Conservation (phyloP, 257 asterid genomes). For the Lycium barbarum region DNA sequence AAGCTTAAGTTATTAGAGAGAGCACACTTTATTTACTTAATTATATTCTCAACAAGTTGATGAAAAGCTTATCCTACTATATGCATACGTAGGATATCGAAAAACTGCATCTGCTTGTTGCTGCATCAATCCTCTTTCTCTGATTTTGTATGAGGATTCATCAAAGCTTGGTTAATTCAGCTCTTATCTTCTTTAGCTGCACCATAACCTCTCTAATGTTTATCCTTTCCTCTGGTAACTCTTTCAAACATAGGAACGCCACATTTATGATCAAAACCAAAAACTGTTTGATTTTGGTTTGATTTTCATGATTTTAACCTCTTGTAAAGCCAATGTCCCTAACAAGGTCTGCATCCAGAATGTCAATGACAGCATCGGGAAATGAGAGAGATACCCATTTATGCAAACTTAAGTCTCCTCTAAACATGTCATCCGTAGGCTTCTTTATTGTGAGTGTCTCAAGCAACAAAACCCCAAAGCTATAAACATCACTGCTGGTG, state of each 20-base stretch:
- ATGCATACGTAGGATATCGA: background rate
- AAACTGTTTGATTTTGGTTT: background rate
- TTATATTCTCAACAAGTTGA: no score
- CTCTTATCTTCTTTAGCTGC: slow-evolving; percentile 41
- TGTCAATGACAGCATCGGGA: slow-evolving; percentile 40
- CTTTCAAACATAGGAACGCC: slow-evolving; percentile 44
- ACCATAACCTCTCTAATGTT: slow-evolving; percentile 33
- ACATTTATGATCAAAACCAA: slow-evolving; percentile 28
- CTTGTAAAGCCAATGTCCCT: background rate
- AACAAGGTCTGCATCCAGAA: slow-evolving; percentile 38
- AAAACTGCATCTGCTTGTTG: background rate
- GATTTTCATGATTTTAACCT: background rate
- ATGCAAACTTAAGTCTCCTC: slow-evolving; percentile 43
- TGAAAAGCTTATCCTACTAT: background rate
- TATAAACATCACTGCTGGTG: slow-evolving; percentile 49
- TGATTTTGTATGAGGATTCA: background rate
- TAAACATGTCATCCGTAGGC: slow-evolving; percentile 47
- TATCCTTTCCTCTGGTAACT: slow-evolving; percentile 42
- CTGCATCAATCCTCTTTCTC: background rate
- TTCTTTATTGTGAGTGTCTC: slow-evolving; percentile 54
- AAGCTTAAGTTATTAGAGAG: no score
- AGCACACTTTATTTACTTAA: no score
- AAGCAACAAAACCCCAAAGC: slow-evolving; percentile 53
- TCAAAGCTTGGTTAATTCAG: slow-evolving; percentile 28
- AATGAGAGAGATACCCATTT: slow-evolving; percentile 43